phyloP scores from a whole-genome alignment of 257 asterid genomes.

The Jasminum sambac region DNA sequence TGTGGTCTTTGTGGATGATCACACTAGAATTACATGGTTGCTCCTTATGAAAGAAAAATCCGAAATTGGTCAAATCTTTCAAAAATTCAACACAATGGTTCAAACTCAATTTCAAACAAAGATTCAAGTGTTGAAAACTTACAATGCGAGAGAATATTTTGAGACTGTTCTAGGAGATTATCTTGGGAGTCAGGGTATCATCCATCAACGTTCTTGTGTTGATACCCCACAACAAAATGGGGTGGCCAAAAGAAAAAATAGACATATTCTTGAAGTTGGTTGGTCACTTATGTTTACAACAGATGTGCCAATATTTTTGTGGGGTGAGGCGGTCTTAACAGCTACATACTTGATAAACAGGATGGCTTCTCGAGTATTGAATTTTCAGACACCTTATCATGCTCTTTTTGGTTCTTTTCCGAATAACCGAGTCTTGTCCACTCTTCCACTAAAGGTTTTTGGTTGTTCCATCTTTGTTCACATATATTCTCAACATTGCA shows the following conservation, averaged over 20 bases:
- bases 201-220: too few species aligned
- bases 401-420: not conserved
- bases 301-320: not conserved
- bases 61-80: too few species aligned
- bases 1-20: conserved; percentile 12
- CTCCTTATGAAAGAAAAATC: conserved; percentile 18
- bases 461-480: not conserved
- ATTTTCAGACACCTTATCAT: not conserved
- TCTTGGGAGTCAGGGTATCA: too few species aligned
- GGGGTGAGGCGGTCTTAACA: not conserved
- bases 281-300: conserved; percentile 7
- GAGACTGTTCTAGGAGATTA: too few species aligned
- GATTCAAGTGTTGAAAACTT: too few species aligned
- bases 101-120: too few species aligned
- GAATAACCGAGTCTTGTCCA: not conserved
- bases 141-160: too few species aligned
- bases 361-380: not conserved
- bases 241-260: too few species aligned
- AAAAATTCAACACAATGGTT: too few species aligned
- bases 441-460: not conserved
- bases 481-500: not conserved
- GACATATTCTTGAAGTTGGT: conserved; percentile 1
- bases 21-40: not conserved
- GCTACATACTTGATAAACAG: not conserved
- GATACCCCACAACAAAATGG: too few species aligned